Conservation (phyloP, 2,329 filamentous ascomycete genomes). For the Monosporascus sp. region DNA sequence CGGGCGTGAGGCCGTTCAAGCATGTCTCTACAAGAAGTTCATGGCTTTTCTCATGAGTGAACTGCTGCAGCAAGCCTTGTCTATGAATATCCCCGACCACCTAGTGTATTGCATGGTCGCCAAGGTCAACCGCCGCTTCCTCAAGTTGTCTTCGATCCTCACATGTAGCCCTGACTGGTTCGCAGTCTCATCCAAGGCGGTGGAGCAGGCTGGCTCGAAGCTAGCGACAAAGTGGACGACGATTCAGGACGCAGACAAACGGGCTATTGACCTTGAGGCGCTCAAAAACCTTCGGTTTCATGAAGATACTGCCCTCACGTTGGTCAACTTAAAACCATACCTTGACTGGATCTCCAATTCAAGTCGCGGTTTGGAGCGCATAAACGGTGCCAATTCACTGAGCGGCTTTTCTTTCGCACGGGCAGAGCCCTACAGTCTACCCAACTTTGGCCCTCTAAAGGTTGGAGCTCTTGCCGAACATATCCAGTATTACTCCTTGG, state of each 20-base stretch:
- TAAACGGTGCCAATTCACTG: neutral
- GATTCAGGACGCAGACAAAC: neutral
- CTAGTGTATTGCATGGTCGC: conserved; percentile 2
- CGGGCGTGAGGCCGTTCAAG: neutral
- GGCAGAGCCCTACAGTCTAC: neutral
- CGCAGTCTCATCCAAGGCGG: neutral
- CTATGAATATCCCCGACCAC: neutral
- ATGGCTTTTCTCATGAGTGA: neutral
- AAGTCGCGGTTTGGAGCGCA: neutral
- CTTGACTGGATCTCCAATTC: neutral
- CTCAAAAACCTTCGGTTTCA: neutral
- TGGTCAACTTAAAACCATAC: neutral
- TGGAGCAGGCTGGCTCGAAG: neutral
- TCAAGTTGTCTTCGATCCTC: neutral
- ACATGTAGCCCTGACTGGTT: neutral
- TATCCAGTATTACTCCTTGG: neutral
- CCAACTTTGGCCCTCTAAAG: neutral
- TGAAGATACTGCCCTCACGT: neutral
- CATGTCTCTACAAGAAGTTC: neutral
- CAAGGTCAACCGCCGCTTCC: conserved; percentile 1
- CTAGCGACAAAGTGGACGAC: neutral
- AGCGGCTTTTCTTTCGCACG: neutral
- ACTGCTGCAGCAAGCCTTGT: neutral
- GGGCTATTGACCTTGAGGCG: neutral
- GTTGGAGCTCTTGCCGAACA: neutral